Evolutionary conservation across 1,284 basidiomycete genomes (phyloP), one percentile per base, ranked within the genome.

Genomic region (Schizopora paradoxa): DNA sequence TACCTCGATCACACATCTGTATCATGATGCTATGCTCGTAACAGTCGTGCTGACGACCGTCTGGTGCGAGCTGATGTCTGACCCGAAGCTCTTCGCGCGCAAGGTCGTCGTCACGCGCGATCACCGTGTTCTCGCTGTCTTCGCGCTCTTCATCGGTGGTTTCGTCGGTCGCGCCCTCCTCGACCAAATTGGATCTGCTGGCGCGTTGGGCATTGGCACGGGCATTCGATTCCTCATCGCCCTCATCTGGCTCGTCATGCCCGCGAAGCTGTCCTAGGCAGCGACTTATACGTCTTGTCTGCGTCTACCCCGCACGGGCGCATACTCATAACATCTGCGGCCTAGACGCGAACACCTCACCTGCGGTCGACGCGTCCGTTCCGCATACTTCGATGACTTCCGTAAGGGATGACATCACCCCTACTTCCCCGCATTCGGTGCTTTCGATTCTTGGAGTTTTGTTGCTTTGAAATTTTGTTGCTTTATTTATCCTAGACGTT

Each of bases 21-120:
- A 7, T 29, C 22, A 13, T 23, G 22, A 18, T 31, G n/a, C n/a
- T n/a, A n/a, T n/a, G n/a, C n/a, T n/a, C n/a, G n/a, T n/a, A n/a
- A 16, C 51, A 77, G 79, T 82, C 45, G 78, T 81, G 38, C 68
- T 88, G 16, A 90, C 86, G 5, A 89, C 87, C 6, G 79, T 88
- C 16, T 92, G 88, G 88, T 86, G 89, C 47, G 87, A 92, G 62
- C 76, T 92, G 43, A 74, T 87, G 69, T 80, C 81, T 41, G 87
- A 91, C 60, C 87, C 89, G 0, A 67, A 76, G 36, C 71, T 92
- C 6, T 85, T 82, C 69, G 66, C 78, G 35, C 69, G 70, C 32
- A 62, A 70, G 27, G 65, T 70, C 46, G 71, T 85, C 49, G 66
- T 65, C 23, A 71, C 80, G 2, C 79, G 89, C 28, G 89, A 92